Base-by-base conservation (phyloP, 2,329 filamentous ascomycete genomes). In the Davidsoniella neocaledoniae region DNA sequence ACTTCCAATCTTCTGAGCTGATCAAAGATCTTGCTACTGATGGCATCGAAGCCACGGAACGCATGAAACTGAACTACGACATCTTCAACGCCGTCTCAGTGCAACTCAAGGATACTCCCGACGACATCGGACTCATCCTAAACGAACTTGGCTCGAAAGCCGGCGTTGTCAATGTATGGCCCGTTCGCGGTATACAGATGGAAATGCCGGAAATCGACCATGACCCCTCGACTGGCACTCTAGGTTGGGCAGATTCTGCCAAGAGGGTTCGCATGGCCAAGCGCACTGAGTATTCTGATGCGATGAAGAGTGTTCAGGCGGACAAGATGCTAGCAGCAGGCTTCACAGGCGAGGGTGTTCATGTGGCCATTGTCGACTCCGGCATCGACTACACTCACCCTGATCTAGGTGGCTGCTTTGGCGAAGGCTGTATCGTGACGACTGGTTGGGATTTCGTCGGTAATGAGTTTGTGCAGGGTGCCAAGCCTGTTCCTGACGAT, bases 361-460 rank as follows among this genome's bases (percentile, higher is more conserved):
- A 62, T 19, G 60, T 73, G 16, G 68, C 61, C 4, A 58, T 71
- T 26, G 59, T 70, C 42, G 65, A 69, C 52, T 58, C 56, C 0
- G 58, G 59, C 4, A 60, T 79, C 42, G 78, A 82, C 58, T 81
- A 80, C 57, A 68, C 63, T 0, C 77, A 81, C 56, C 73, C 76
- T 1, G 74, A 74, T 19, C 69, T 82, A 0, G 79, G 79, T 36
- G 76, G 76, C 44, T 77, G 77, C 56, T 81, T 80, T 57, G 79
- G 77, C 2, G 57, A 66, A 1, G 74, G 69, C 8, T 79, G 71
- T 55, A 64, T 79, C 36, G 73, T 82, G n/a, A 65, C 67, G 2
- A 72, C 69, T 51, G 78, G 79, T n/a, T 66, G 65, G 26, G 76
- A 78, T 54, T 64, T 78, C 37, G 70, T 77, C 16, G 76, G 76